Evolutionary conservation across 192 early-diverging fungal genomes (phyloP), one percentile per base, ranked within the genome.

Genomic region (Chytriomyces hyalinus): DNA sequence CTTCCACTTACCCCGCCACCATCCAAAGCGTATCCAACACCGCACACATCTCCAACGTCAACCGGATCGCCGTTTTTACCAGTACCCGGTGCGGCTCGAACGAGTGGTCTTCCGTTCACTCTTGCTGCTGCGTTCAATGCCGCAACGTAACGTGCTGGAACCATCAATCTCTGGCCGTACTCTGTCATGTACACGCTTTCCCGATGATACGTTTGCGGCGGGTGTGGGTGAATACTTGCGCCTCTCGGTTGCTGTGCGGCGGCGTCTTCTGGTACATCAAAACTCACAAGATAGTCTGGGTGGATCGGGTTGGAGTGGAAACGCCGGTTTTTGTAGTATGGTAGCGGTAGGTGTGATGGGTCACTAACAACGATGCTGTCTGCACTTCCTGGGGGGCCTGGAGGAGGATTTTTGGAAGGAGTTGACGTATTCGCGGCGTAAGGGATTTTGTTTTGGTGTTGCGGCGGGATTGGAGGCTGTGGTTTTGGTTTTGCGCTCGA

Each of bases 151-250:
- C 61, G 24, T 6, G 66, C 76, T 44, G 76, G 76, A 67, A 77
- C 70, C n/a, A 20, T 20, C 66, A 61, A 36, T 45, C 65, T 10
- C 67, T 57, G 28, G 9, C 67, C 36, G 46, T 60, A 77, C 49
- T 77, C 76, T 43, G 66, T 60, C 76, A 69, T 69, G 67, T 77
- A 77, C 13, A 77, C 57, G 10, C 53, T 48, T 61, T 70, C 76
- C 15, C 45, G 53, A 60, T 69, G 76, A 26, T 67, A 67, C 65
- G 49, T 64, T 59, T 67, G 62, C 6, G 74, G 74, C 17, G 9
- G 67, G 9, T 9, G 15, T 0, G 44, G 67, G 59, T 67, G 57
- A 17, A 11, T 13, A 17, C 10, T n/a, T 13, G 44, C 20, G 68
- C 68, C 45, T 22, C 26, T 22, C 57, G 15, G 57, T 22, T 60